Evolutionary conservation across 805 yeast genomes (phyloP), one percentile per base, ranked within the genome.

Genomic region (Candida dajiaensis): DNA sequence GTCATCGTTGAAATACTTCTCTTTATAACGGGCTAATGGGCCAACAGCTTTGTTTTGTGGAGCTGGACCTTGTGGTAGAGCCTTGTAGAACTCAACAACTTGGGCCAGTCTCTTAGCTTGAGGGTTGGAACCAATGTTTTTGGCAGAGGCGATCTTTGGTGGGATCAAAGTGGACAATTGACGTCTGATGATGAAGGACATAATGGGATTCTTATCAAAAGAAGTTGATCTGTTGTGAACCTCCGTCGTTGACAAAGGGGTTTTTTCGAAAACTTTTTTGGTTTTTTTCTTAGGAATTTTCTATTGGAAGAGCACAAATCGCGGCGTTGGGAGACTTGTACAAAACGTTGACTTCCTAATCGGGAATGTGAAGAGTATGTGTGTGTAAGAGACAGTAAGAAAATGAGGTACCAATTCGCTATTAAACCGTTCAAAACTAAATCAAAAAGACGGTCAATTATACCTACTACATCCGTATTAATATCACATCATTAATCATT

Each of bases 121-220:
- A 64, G 97, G 97, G 74, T 89, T 89, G 51, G 95, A 79, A 50
- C 96, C 96, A 58, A 94, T 76, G 85, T 89, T 90, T 85, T 83
- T 79, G 41, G 96, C 94, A 53, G 97, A 89, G 48, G 97, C 97
- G 66, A 92, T 83, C 92, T 92, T 92, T 69, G 99, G 99, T 61
- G 99, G 99, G 66, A 92, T 90, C 75, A 92, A 78, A 64, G 97
- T 85, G 56, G 98, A 89, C 70, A 92, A 79, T 62, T 84, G 84
- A 76, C 99, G 90, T 83, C 87, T 90, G 65, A 82, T 76, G 71
- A 89, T 77, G 75, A 82, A 85, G 64, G 94, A 85, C 95, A 86
- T 88, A 44, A 26, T 35, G 31, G 31, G 9, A 21, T 33, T 33
- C 36, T 33, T 33, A 33, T 33, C 36, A 33, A 33, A 8, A 33